These are phyloP conservation scores for Cymbopogon flexuosus DNA, from an alignment of 202 grass and related monocot genomes.

Conservation along the genomic window DNA sequence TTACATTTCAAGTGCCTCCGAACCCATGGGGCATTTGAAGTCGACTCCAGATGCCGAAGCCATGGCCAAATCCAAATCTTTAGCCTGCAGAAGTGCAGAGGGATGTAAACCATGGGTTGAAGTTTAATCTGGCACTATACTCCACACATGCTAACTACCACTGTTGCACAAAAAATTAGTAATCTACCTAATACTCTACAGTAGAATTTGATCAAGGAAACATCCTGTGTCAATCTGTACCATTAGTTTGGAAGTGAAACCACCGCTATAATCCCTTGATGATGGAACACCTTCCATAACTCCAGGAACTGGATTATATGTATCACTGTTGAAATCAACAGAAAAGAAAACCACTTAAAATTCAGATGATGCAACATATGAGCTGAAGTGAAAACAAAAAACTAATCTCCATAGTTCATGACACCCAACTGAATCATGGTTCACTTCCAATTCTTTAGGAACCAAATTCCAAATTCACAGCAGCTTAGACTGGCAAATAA, in stretches of 20 bases:
- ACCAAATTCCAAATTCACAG: background rate
- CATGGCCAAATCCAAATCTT: constrained; percentile 76
- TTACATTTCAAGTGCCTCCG: constrained; percentile 69
- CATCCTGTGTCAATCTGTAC: constrained; percentile 28
- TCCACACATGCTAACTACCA: background rate
- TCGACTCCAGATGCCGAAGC: constrained; percentile 43
- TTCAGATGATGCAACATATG: constrained; percentile 19
- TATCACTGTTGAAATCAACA: constrained; percentile 48
- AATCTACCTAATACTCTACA: background rate
- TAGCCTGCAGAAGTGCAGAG: constrained; percentile 61
- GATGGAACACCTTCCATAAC: constrained; percentile 74
- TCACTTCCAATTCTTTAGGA: background rate
- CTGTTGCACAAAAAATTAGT: too few relatives aligned
- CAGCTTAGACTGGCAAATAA: background rate
- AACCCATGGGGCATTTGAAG: constrained; percentile 54
- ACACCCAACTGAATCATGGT: background rate
- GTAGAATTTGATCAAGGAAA: background rate
- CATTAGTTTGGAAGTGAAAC: constrained; percentile 90
- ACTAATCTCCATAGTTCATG: background rate
- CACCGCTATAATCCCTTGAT: constrained; percentile 72
- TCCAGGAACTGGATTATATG: constrained; percentile 94
- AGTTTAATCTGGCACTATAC: background rate
- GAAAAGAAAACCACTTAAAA: constrained; percentile 11
- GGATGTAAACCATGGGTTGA: background rate
- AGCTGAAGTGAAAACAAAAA: background rate